These are phyloP conservation scores for Fistulina hepatica DNA, from an alignment of 1,284 basidiomycete species.

Conservation along the genomic window DNA sequence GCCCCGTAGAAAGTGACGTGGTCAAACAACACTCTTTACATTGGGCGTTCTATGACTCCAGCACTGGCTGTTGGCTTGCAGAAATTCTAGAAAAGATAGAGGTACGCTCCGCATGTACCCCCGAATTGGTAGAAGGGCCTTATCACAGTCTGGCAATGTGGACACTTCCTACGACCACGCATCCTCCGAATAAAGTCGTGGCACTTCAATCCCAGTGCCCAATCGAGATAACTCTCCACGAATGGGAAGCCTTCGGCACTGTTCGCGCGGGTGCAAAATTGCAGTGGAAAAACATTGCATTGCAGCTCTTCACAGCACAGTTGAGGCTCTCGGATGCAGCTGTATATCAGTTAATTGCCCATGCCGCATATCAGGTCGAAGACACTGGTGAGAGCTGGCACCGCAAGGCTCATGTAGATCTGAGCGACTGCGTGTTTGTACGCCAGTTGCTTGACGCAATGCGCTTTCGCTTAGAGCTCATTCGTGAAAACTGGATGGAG, in stretches of 20 bases:
- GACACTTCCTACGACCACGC: slow-evolving; percentile 25
- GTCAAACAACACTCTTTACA: slow-evolving; percentile 12
- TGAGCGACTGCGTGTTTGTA: slow-evolving; percentile 24
- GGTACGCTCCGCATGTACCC: slow-evolving; percentile 20
- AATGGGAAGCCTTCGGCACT: slow-evolving; percentile 31
- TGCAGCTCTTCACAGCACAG: slow-evolving; percentile 27
- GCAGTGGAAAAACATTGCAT: slow-evolving; percentile 40
- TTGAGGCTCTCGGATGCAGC: slow-evolving; percentile 28
- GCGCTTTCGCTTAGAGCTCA: slow-evolving; percentile 18
- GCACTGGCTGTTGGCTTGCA: slow-evolving; percentile 10
- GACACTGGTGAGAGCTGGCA: slow-evolving; percentile 12
- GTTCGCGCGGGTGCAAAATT: slow-evolving; percentile 32
- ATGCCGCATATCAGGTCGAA: slow-evolving; percentile 35
- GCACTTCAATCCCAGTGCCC: slow-evolving; percentile 31
- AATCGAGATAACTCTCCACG: slow-evolving; percentile 28
- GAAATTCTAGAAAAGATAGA: slow-evolving; percentile 11
- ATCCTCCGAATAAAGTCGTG: slow-evolving; percentile 33
- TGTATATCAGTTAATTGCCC: slow-evolving; percentile 30
- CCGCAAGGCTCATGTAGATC: slow-evolving; percentile 27
- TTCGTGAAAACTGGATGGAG: slow-evolving; percentile 35
- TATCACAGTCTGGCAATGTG: slow-evolving; percentile 30
- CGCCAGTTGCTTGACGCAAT: slow-evolving; percentile 24
- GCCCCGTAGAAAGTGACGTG: slow-evolving; percentile 15
- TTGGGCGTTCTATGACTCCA: slow-evolving; percentile 17
- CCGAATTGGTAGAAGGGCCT: slow-evolving; percentile 20